A percentile compares a stretch with the other conserved stretches of the same genome.
Conservation (phyloP, 345 rosid species). For the Dipteronia dyeriana region DNA sequence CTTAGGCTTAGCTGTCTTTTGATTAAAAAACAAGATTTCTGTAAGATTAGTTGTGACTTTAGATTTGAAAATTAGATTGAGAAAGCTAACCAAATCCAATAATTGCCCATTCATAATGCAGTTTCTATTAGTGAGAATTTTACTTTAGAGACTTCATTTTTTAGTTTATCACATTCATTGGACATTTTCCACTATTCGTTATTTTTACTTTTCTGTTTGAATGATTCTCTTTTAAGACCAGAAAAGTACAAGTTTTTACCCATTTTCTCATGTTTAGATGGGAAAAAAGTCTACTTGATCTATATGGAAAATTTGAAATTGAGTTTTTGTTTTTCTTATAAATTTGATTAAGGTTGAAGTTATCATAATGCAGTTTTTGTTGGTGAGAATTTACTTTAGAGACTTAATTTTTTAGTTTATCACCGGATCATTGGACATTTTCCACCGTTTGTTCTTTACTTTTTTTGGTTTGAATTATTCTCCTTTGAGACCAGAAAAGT, state of each 20-base stretch:
- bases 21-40: conserved; percentile 20
- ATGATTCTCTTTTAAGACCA: neutral
- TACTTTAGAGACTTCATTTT: neutral
- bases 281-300: neutral
- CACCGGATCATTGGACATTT: neutral
- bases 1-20: conserved; percentile 4
- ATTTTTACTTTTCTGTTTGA: neutral
- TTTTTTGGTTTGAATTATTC: neutral
- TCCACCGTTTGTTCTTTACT: neutral
- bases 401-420: neutral
- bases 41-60: neutral
- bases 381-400: neutral
- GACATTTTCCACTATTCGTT: neutral
- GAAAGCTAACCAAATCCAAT: conserved; percentile 2
- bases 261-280: neutral
- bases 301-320: neutral
- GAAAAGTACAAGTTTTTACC: neutral
- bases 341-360: no score
- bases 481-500: neutral
- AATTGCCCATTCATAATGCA: conserved; percentile 18
- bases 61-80: conserved; percentile 15
- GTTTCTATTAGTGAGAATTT: neutral
- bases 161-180: conserved; percentile 1
- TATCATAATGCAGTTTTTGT: conserved; percentile 15
- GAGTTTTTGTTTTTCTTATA: neutral